phyloP scores from a whole-genome alignment of 1,284 basidiomycete species.

The Austroboletus niveus region DNA sequence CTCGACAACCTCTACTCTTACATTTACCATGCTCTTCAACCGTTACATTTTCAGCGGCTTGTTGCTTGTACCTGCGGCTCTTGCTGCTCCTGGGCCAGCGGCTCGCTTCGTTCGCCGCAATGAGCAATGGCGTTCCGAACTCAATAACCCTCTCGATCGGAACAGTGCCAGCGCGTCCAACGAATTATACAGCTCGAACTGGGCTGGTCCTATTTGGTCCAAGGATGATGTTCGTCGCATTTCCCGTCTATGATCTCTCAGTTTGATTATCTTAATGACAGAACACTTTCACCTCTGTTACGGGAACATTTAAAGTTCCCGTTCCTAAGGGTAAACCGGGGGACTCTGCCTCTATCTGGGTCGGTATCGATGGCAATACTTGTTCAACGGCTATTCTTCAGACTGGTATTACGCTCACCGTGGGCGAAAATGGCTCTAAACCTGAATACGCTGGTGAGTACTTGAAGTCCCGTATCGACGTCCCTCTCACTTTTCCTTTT shows the following conservation, averaged over 20 bases:
- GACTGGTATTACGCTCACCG: neutral
- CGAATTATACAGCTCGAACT: neutral
- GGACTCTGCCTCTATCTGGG: constrained; percentile 1
- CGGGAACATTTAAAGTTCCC: constrained; percentile 2
- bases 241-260: neutral
- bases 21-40: neutral
- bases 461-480: no score
- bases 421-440: no score
- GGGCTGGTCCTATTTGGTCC: constrained; percentile 2
- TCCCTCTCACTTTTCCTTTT: no score
- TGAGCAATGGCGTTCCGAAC: neutral
- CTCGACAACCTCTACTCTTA: neutral
- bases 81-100: neutral
- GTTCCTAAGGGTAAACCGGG: neutral
- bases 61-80: neutral
- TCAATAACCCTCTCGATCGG: neutral
- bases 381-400: constrained; percentile 4
- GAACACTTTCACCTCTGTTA: neutral
- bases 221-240: neutral
- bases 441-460: no score
- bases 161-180: neutral
- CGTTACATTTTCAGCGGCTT: neutral
- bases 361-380: constrained; percentile 5
- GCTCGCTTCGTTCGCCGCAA: neutral
- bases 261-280: neutral